These are phyloP conservation scores for Torulaspora globosa DNA, from an alignment of 1,139 yeast genomes.

Conservation along the genomic window DNA sequence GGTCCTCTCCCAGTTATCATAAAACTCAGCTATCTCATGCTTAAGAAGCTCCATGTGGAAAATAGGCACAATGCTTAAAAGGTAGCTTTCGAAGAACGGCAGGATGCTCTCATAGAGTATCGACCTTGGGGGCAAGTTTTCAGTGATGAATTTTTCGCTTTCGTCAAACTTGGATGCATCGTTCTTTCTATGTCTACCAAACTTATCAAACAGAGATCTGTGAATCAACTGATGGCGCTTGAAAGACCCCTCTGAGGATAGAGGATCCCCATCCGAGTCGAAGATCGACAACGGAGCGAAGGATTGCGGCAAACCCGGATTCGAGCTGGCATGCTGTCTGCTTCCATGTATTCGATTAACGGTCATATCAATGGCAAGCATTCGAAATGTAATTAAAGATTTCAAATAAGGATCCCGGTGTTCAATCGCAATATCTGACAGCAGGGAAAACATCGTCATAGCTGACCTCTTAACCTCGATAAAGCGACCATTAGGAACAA, in stretches of 20 bases:
- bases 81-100: constrained; percentile 24
- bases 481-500: constrained; percentile 28
- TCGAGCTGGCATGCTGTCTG: constrained; percentile 9
- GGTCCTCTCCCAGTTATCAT: constrained; percentile 16
- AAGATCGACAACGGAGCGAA: constrained; percentile 26
- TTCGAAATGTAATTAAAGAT: constrained; percentile 22
- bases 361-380: constrained; percentile 25
- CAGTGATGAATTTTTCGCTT: constrained; percentile 12
- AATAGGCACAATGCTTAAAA: constrained; percentile 28
- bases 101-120: constrained; percentile 22
- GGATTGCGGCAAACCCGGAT: constrained; percentile 26
- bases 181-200: constrained; percentile 26
- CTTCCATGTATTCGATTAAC: constrained; percentile 17
- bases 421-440: constrained; percentile 27
- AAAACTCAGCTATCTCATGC: constrained; percentile 19
- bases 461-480: constrained; percentile 32
- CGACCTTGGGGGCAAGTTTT: constrained; percentile 20
- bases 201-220: constrained; percentile 28
- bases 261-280: constrained; percentile 23
- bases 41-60: constrained; percentile 22
- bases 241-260: constrained; percentile 13
- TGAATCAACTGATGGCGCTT: constrained; percentile 24
- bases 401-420: constrained; percentile 32
- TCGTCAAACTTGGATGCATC: constrained; percentile 15
- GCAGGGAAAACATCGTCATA: constrained; percentile 23